phyloP scores from a whole-genome alignment of 2,329 filamentous ascomycete genomes.

The Graphium sp. region DNA sequence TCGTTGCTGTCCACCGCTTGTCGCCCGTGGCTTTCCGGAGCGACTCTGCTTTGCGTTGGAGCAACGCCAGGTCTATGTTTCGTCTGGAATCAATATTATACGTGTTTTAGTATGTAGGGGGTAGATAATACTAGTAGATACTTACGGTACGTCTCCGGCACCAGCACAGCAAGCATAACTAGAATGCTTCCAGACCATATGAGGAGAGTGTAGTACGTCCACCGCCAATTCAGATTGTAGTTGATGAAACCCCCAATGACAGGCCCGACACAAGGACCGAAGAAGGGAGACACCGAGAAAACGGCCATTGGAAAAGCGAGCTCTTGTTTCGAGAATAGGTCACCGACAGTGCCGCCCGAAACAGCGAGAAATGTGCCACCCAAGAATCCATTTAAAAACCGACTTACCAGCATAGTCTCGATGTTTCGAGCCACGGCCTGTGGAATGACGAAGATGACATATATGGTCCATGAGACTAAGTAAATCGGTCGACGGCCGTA shows the following conservation, averaged over 20 bases:
- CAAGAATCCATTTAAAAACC: constrained; percentile 62
- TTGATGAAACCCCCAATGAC: constrained; percentile 70
- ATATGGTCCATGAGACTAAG: constrained; percentile 54
- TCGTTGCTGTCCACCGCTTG: constrained; percentile 56
- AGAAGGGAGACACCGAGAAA: constrained; percentile 50
- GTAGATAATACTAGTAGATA: constrained; percentile 5
- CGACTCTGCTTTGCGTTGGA: constrained; percentile 53
- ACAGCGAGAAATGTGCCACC: constrained; percentile 56
- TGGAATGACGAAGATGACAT: constrained; percentile 66
- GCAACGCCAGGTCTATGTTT: constrained; percentile 42
- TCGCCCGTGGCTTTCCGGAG: constrained; percentile 65
- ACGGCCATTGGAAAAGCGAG: constrained; percentile 73
- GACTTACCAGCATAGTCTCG: constrained; percentile 58
- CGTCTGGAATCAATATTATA: not conserved
- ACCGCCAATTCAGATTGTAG: constrained; percentile 55
- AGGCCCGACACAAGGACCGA: constrained; percentile 42
- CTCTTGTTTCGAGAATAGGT: constrained; percentile 52
- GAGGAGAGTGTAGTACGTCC: constrained; percentile 71
- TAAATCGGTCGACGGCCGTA: constrained; percentile 75
- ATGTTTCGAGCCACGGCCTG: constrained; percentile 70
- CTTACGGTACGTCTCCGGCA: constrained; percentile 74
- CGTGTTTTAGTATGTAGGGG: not conserved
- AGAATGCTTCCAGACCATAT: constrained; percentile 63
- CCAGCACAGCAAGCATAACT: constrained; percentile 47
- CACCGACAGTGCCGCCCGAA: constrained; percentile 72